These are phyloP conservation scores for Mollisiaceae sp. DNA, from an alignment of 2,329 filamentous ascomycete genomes.

Conservation along the genomic window DNA sequence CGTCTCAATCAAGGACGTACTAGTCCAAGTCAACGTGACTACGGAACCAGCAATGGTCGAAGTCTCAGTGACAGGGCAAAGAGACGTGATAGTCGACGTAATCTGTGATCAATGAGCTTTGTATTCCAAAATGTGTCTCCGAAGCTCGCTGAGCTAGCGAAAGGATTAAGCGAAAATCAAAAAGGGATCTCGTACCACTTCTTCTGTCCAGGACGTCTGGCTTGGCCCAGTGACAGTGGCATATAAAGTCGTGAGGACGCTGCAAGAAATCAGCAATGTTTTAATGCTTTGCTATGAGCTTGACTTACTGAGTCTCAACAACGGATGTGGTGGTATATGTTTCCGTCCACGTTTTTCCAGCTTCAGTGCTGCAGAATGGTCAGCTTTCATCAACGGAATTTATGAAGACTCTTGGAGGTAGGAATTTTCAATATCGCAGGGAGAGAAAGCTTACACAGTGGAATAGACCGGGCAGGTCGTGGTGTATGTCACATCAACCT, in stretches of 20 bases:
- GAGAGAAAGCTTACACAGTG: slow-evolving; percentile 28
- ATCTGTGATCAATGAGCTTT: background rate
- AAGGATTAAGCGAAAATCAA: background rate
- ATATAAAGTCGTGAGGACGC: slow-evolving; percentile 18
- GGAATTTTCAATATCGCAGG: background rate
- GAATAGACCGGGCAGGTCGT: slow-evolving; percentile 48
- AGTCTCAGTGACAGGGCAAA: slow-evolving; percentile 49
- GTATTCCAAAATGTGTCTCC: background rate
- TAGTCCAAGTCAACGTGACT: slow-evolving; percentile 40
- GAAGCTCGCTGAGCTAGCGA: background rate
- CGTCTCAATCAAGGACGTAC: slow-evolving; percentile 34
- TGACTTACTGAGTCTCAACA: slow-evolving; percentile 32
- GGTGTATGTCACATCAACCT: slow-evolving; percentile 33
- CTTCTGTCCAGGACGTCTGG: background rate
- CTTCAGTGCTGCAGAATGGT: slow-evolving; percentile 36
- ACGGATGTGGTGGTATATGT: slow-evolving; percentile 51
- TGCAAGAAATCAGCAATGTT: background rate
- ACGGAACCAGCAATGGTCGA: slow-evolving; percentile 49
- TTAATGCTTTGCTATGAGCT: too few relatives aligned
- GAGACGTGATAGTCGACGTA: slow-evolving; percentile 44
- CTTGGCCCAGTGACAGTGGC: slow-evolving; percentile 16
- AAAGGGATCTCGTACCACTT: slow-evolving; percentile 17
- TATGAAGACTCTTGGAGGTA: background rate
- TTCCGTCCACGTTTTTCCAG: slow-evolving; percentile 46
- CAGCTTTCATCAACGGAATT: slow-evolving; percentile 13